A percentile compares a stretch with the other conserved stretches of the same genome.
Conservation (phyloP, 2,329 filamentous ascomycete genomes). For the Alternaria sp. region DNA sequence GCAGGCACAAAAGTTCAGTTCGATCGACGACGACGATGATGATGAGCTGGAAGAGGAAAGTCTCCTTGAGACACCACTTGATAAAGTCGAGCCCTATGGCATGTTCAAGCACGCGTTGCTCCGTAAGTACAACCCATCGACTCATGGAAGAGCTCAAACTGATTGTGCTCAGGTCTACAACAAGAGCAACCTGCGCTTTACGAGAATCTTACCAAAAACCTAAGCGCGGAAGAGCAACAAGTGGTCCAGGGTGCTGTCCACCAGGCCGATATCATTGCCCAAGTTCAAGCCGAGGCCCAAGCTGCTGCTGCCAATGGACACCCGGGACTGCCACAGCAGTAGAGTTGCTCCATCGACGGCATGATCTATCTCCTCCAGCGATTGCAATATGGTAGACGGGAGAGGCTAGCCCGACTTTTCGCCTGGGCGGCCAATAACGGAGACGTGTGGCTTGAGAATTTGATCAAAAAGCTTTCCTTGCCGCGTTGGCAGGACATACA, state of each 20-base stretch:
- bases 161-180: constrained; percentile 74
- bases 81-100: constrained; percentile 93
- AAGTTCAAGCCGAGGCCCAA: constrained; percentile 37
- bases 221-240: constrained; percentile 80
- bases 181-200: constrained; percentile 92
- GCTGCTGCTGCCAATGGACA: constrained; percentile 37
- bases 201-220: constrained; percentile 76
- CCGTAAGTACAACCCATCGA: constrained; percentile 66
- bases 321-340: constrained; percentile 31
- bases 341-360: constrained; percentile 12
- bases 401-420: neutral
- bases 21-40: constrained; percentile 74
- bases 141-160: constrained; percentile 9
- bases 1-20: constrained; percentile 83
- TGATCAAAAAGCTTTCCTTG: neutral
- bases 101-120: constrained; percentile 84
- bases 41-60: constrained; percentile 93
- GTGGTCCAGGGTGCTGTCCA: constrained; percentile 81
- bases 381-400: neutral
- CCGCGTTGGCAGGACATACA: too few species aligned
- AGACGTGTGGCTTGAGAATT: too few species aligned
- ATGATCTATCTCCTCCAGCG: constrained; percentile 2
- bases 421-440: neutral
- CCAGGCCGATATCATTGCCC: constrained; percentile 67
- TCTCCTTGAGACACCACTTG: constrained; percentile 89